phyloP scores from a whole-genome alignment of 352 stramenopile genomes.

The Phytophthora chlamydospora region DNA sequence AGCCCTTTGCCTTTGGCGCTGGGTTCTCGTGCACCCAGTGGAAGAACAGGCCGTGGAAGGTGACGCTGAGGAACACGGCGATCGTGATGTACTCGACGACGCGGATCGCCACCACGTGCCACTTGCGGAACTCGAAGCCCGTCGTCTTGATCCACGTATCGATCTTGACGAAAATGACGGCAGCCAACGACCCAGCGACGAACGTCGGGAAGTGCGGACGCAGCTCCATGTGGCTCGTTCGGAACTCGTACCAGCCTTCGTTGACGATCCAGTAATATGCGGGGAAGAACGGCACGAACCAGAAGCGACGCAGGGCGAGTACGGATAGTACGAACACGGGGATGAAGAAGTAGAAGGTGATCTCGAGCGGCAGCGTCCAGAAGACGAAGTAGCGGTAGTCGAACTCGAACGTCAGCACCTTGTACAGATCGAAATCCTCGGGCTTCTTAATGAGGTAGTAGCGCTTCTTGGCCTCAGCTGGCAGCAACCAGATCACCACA shows the following conservation, averaged over 20 bases:
- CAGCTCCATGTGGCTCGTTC: slow-evolving; percentile 33
- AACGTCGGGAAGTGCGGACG: slow-evolving; percentile 40
- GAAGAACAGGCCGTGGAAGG: slow-evolving; percentile 41
- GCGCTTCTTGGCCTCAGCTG: slow-evolving; percentile 25
- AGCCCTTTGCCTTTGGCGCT: slow-evolving; percentile 18
- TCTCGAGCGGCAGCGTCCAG: slow-evolving; percentile 56
- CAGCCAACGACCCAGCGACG: slow-evolving; percentile 41
- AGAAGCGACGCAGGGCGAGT: slow-evolving; percentile 26
- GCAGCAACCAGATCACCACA: slow-evolving; percentile 31
- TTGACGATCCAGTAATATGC: slow-evolving; percentile 32
- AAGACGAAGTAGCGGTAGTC: slow-evolving; percentile 48
- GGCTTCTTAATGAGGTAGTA: slow-evolving; percentile 42
- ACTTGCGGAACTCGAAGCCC: slow-evolving; percentile 28
- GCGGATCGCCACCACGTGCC: slow-evolving; percentile 22
- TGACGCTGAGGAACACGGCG: slow-evolving; percentile 35
- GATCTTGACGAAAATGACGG: slow-evolving; percentile 41
- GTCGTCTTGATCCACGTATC: slow-evolving; percentile 23
- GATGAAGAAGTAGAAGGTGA: slow-evolving; percentile 54
- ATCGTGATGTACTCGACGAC: slow-evolving; percentile 32
- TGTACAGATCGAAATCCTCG: slow-evolving; percentile 37
- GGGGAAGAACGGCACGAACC: slow-evolving; percentile 37
- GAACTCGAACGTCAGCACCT: slow-evolving; percentile 46
- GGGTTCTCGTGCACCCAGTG: slow-evolving; percentile 39
- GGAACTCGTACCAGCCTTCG: slow-evolving; percentile 27
- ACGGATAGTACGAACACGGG: slow-evolving; percentile 38